Percentiles rank a stretch among this genome's conserved stretches.
Conservation (phyloP, 2,329 filamentous ascomycete genomes). For the Orbilia brochopaga region DNA sequence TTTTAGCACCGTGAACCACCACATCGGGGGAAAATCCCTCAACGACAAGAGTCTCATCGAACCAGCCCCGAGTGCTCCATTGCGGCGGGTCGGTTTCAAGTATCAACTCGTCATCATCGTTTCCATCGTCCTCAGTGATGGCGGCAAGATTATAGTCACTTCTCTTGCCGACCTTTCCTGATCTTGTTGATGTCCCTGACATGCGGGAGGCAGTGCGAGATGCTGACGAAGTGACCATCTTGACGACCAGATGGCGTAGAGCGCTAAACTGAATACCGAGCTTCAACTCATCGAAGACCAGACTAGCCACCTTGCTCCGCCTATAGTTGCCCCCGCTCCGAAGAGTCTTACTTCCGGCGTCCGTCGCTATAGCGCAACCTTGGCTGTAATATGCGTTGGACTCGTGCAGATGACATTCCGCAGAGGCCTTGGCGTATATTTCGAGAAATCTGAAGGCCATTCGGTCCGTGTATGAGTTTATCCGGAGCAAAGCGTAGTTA, state of each 20-base stretch:
- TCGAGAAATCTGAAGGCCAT: slow-evolving; percentile 55
- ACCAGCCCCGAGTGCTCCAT: slow-evolving; percentile 55
- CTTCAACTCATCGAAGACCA: slow-evolving; percentile 55
- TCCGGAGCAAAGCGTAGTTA: slow-evolving; percentile 57
- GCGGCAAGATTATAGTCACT: slow-evolving; percentile 15
- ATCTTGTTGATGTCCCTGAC: slow-evolving; percentile 9
- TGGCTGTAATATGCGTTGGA: slow-evolving; percentile 54
- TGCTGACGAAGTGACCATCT: slow-evolving; percentile 55
- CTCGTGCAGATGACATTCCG: slow-evolving; percentile 53
- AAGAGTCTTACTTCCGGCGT: too few species aligned
- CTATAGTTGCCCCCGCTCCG: background rate
- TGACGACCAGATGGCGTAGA: slow-evolving; percentile 56
- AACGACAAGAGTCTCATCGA: slow-evolving; percentile 55
- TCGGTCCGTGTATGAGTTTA: slow-evolving; percentile 55
- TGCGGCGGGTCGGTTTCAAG: slow-evolving; percentile 49
- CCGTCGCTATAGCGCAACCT: background rate
- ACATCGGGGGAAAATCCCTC: slow-evolving; percentile 57
- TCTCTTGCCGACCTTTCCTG: background rate
- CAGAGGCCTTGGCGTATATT: slow-evolving; percentile 51
- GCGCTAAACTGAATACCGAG: slow-evolving; percentile 54
- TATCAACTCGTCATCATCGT: background rate
- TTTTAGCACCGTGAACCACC: slow-evolving; percentile 52
- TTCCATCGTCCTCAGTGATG: slow-evolving; percentile 48
- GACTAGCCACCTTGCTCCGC: slow-evolving; percentile 23
- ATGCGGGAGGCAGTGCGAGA: slow-evolving; percentile 56